Percentiles rank a stretch among this genome's conserved stretches.
phyloP scores from a whole-genome alignment of 139 green algal species.

The Chlorella sp. region DNA sequence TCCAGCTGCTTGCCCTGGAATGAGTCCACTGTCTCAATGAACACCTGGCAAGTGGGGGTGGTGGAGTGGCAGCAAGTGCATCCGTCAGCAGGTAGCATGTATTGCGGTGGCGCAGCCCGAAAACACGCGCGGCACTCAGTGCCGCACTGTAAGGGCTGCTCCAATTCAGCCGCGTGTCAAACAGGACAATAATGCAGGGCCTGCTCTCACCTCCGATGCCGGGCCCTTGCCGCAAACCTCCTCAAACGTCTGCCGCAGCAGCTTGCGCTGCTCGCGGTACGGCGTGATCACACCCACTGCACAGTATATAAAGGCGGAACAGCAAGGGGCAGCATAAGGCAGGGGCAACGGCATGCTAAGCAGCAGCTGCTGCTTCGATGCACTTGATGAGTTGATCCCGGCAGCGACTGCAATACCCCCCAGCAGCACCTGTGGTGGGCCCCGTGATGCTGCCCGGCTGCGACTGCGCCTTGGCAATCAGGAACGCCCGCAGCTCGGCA shows the following conservation, averaged over 20 bases:
- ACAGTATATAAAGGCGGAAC: too few relatives aligned
- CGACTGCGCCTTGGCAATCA: constrained; percentile 31
- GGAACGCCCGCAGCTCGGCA: constrained; percentile 60
- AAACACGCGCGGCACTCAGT: too few relatives aligned
- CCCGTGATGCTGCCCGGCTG: constrained; percentile 12
- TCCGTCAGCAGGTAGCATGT: too few relatives aligned
- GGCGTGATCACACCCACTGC: constrained; percentile 89
- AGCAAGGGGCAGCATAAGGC: too few relatives aligned
- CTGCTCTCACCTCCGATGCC: constrained; percentile 29
- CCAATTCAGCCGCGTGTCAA: too few relatives aligned
- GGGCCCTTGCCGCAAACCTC: constrained; percentile 54
- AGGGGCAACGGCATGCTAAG: too few relatives aligned
- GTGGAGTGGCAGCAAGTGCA: background rate
- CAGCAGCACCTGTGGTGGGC: constrained; percentile 13
- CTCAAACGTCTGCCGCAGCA: constrained; percentile 71
- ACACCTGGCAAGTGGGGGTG: constrained; percentile 53
- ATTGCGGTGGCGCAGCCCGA: too few relatives aligned
- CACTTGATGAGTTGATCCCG: too few relatives aligned
- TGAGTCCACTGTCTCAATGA: constrained; percentile 91
- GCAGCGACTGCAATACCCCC: too few relatives aligned
- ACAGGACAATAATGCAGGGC: too few relatives aligned
- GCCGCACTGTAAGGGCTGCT: too few relatives aligned
- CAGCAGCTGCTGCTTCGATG: too few relatives aligned
- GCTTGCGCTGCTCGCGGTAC: constrained; percentile 82
- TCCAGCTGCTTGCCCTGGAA: constrained; percentile 97